These are phyloP conservation scores for Skeletonema tropicum DNA, from an alignment of 108 stramenopile species.

Conservation along the genomic window DNA sequence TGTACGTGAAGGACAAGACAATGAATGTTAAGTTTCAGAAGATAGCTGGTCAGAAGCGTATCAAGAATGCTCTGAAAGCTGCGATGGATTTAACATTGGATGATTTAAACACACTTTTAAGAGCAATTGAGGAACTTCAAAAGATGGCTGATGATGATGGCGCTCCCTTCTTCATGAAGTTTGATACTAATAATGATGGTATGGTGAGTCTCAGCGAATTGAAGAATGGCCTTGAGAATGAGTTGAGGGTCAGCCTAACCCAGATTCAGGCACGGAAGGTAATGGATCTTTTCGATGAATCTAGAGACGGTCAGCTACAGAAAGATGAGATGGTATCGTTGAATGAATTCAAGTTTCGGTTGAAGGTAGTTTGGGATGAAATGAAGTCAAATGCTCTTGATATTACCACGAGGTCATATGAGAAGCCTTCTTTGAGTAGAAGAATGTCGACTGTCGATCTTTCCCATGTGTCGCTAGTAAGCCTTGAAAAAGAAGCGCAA, in stretches of 20 bases:
- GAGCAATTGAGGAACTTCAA: background rate
- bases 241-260: background rate
- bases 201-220: background rate
- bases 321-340: background rate
- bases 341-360: background rate
- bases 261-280: background rate
- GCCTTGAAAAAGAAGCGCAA: background rate
- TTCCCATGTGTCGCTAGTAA: background rate
- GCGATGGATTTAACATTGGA: background rate
- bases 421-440: too few relatives aligned
- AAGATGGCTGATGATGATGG: background rate
- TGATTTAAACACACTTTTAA: background rate
- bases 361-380: background rate
- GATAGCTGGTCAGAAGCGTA: background rate
- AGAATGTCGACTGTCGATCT: slow-evolving; percentile 2
- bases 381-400: slow-evolving; percentile 4
- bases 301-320: background rate
- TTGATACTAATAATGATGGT: background rate
- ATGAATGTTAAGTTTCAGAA: slow-evolving; percentile 3
- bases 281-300: background rate
- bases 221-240: background rate
- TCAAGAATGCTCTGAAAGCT: background rate
- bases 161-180: background rate
- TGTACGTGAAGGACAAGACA: slow-evolving; percentile 9
- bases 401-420: too few relatives aligned